Base-by-base conservation (phyloP, 2,329 filamentous ascomycete genomes). In the Fusarium palustre region DNA sequence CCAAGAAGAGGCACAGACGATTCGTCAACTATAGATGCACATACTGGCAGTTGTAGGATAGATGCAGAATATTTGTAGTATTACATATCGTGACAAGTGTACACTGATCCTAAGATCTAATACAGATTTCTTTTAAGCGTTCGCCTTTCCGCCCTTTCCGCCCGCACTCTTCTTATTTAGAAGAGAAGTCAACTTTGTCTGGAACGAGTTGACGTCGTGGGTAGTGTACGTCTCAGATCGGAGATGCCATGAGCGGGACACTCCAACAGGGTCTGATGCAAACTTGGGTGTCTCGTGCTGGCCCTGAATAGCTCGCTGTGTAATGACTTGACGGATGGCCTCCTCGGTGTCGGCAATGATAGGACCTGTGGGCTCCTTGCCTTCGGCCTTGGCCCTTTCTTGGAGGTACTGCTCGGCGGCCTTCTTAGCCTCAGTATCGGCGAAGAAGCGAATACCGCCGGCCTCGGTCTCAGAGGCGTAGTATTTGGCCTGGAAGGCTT, bases 1-100 rank as follows among this genome's bases (percentile, higher is more conserved):
- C 46, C 73, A 72, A 13, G 80, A 79, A 41, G 86, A 89, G 80
- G 84, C 85, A 74, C 80, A 83, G 73, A 77, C 80, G 4, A 66
- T 85, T 28, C 81, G 81, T 71, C 77, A 81, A 75, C 72, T 84
- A 59, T 63, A 67, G 55, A 67, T 59, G 34, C 30, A 53, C 36
- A 28, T 20, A 43, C 54, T 54, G 42, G 25, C 24, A 48, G 43
- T 48, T 62, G 49, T 55, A 53, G 46, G 28, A 64, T 66, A 69
- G 47, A 62, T 64, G 59, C 53, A 65, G 57, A 59, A 68, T 52
- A 70, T 55, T 74, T 74, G 72, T 71, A 69, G 56, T 75, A 68
- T 72, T 74, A 75, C 69, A 76, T 71, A 68, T 74, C 64, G 66
- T 72, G 68, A 69, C 64, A 73, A 59, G 68, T 75, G 62, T 75